Evolutionary conservation across 2,329 filamentous ascomycete species (phyloP), one percentile per base, ranked within the genome.

Genomic region (Fusarium odoratissimum): DNA sequence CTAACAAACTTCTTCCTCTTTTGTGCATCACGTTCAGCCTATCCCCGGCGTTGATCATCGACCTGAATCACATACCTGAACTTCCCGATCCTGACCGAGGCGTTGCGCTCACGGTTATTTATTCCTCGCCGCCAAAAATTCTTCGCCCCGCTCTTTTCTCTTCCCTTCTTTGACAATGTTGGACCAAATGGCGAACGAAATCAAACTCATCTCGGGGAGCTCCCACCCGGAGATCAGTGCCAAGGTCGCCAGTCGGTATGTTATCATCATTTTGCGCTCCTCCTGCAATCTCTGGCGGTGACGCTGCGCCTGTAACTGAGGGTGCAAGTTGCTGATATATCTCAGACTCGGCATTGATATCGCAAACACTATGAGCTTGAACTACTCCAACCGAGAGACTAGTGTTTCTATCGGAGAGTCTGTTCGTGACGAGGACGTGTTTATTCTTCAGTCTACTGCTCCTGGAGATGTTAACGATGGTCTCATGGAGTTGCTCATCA

Each of bases 401-500:
- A 94, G 92, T 76, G 95, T 98, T 64, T 97, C 95, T 25, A 97
- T 98, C 77, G 95, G 95, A 81, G 95, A 98, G 86, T 97, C 93
- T 72, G 95, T 98, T 61, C 90, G 95, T 83, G 95, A 98, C 82
- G 95, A 98, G 88, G 95, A 98, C 90, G 95, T 98, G 80, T 98
- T 98, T 86, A 97, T 98, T 78, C 88, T 98, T 68, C 95, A 98
- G 84, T 97, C 95, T 30, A 97, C 96, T 52, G 92, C 93, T 44
- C 95, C 95, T 4, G 95, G 95, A 81, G 95, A 98, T 81, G 97
- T 98, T 85, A 99, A 99, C 84, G 95, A 98, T 82, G 95, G 95
- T 55, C 89, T 99, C 67, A 98, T 99, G 95, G 95, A 99, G 84
- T 90, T 98, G 41, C 89, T 98, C 75, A 98, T 98, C 84, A 97